These are phyloP conservation scores for Russula sp. DNA, from an alignment of 768 basidiomycete species.

Conservation along the genomic window DNA sequence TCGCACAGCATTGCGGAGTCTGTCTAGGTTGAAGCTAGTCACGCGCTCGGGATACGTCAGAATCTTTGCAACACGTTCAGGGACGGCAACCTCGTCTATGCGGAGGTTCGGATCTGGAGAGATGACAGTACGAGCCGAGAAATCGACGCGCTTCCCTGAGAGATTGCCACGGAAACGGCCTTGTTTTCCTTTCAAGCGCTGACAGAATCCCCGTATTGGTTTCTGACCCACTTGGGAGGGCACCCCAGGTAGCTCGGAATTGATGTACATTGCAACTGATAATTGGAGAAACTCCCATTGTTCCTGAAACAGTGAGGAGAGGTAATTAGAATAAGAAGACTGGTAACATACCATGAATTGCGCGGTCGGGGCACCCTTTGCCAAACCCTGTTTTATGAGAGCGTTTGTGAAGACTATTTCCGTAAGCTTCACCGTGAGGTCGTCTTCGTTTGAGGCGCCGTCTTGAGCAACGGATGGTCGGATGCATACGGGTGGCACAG, in stretches of 20 bases:
- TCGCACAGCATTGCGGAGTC: slow-evolving; percentile 68
- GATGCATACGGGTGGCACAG: slow-evolving; percentile 96
- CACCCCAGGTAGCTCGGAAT: slow-evolving; percentile 93
- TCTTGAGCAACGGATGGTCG: slow-evolving; percentile 97
- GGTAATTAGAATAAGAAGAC: slow-evolving; percentile 16
- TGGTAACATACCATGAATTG: slow-evolving; percentile 71
- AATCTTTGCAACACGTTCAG: slow-evolving; percentile 90
- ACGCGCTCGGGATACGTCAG: slow-evolving; percentile 97
- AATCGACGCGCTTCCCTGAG: slow-evolving; percentile 98
- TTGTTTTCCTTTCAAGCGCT: slow-evolving; percentile 97
- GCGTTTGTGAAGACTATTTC: slow-evolving; percentile 96
- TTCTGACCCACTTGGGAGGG: slow-evolving; percentile 84
- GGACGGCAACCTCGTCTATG: slow-evolving; percentile 98
- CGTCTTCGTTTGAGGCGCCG: slow-evolving; percentile 97
- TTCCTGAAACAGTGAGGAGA: slow-evolving; percentile 53
- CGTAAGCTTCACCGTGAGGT: slow-evolving; percentile 93
- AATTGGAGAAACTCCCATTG: slow-evolving; percentile 98
- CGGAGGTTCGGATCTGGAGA: slow-evolving; percentile 98
- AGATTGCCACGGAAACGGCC: slow-evolving; percentile 98
- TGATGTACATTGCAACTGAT: slow-evolving; percentile 96
- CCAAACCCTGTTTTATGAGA: slow-evolving; percentile 84
- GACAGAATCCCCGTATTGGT: slow-evolving; percentile 96
- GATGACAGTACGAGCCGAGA: slow-evolving; percentile 97
- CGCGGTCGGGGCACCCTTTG: slow-evolving; percentile 81
- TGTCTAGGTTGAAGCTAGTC: slow-evolving; percentile 83